Evolutionary conservation across 148 eudicot genomes (phyloP).

Genomic region (Fagopyrum esculentum): DNA sequence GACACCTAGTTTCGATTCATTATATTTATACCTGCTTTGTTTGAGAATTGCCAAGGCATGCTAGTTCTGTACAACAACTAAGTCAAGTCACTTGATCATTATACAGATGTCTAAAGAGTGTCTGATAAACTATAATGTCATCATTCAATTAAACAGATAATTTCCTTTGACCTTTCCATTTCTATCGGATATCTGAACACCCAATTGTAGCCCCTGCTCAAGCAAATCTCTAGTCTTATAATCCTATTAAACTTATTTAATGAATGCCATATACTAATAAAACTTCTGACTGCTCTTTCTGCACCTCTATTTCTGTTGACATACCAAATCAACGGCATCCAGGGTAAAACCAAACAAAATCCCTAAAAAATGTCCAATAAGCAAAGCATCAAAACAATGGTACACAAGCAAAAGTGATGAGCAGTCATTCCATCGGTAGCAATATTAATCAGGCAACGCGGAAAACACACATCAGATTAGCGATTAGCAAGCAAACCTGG

Average conservation of each 20-base stretch:
- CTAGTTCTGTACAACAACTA: neutral
- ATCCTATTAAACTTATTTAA: too few species aligned
- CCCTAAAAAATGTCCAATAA: neutral
- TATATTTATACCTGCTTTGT: neutral
- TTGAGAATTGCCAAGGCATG: neutral
- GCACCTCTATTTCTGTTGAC: neutral
- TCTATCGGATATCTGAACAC: too few species aligned
- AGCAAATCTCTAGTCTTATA: neutral
- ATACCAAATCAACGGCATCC: neutral
- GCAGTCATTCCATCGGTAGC: neutral
- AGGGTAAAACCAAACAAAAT: neutral
- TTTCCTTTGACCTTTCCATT: too few species aligned
- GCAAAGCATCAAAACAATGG: too few species aligned
- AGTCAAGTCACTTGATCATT: neutral
- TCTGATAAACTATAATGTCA: neutral
- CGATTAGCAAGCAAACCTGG: conserved; percentile 37
- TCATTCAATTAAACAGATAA: too few species aligned
- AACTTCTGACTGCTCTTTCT: neutral
- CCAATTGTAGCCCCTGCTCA: too few species aligned
- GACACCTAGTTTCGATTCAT: neutral
- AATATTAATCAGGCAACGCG: neutral
- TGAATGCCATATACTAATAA: neutral
- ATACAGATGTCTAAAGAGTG: neutral
- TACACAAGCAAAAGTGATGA: neutral
- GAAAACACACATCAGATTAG: neutral